Evolutionary conservation across 2,329 filamentous ascomycete genomes (phyloP), one percentile per base, ranked within the genome.

Genomic region (Tolypocladium paradoxum): DNA sequence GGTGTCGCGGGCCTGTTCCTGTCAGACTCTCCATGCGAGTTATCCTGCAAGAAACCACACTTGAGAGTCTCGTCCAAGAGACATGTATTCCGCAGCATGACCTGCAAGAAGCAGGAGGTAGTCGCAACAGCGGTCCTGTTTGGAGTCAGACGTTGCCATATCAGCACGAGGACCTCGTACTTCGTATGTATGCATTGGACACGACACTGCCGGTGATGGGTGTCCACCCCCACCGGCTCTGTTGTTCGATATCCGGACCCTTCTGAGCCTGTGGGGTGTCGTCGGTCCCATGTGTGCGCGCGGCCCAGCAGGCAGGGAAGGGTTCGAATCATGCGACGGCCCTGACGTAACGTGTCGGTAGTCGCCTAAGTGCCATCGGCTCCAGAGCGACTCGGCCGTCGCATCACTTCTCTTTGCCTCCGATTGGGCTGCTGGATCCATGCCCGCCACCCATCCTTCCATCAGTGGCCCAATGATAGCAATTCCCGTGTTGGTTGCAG

Each of bases 311-410:
- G 48, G 48, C 48, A 50, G 27, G 22, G 36, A 20, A 24, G 29
- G 6, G 38, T 24, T 22, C 12, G 27, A 45, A 50, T 27, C 36
- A 51, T 52, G 31, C 43, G 43, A 48, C 45, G 43, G 51, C 24
- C 50, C 48, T 54, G 55, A 53, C 50, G 55, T 54, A 53, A 56
- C 53, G 53, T 52, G 53, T 56, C 54, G 53, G 50, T 49, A 53
- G 48, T 56, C 31, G 34, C 53, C 47, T 43, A 38, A 38, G 43
- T 38, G 18, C 34, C 34, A 46, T 50, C 49, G 34, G 34, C 45
- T 18, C 43, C 51, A 48, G 34, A 33, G n/a, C 24, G 33, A 37
- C 50, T 52, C 22, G 43, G 43, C 50, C 50, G 51, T 52, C 51
- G 52, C 52, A 47, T 54, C 24, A 40, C 33, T 34, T 27, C 35